Evolutionary conservation across 2,329 filamentous ascomycete species (phyloP).

Genomic region (Periconia macrospinosa): DNA sequence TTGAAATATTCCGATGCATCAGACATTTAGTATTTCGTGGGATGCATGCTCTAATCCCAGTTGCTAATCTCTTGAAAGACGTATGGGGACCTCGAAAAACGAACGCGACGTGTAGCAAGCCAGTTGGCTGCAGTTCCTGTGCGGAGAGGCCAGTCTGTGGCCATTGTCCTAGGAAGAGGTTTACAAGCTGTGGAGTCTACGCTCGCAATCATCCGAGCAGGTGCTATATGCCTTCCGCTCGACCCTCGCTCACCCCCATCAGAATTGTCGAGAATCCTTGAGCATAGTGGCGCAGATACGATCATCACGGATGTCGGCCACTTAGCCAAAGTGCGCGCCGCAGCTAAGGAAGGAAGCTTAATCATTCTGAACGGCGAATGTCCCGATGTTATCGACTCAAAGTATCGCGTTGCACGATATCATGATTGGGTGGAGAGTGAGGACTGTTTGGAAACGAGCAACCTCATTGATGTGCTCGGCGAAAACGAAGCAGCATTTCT

Average conservation of each 20-base stretch:
- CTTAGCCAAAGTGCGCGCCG: neutral
- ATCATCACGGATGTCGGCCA: neutral
- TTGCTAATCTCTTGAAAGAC: neutral
- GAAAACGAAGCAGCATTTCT: neutral
- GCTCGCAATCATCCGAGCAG: neutral
- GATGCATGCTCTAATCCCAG: neutral
- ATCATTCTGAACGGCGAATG: neutral
- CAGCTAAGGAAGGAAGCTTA: neutral
- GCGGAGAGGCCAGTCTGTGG: neutral
- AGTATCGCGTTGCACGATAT: neutral
- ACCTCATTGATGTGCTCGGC: neutral
- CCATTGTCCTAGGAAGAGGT: neutral
- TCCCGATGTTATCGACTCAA: neutral
- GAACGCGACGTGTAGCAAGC: neutral
- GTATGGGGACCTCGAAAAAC: neutral
- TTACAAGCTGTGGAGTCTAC: neutral
- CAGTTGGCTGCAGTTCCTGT: neutral
- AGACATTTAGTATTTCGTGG: too few species aligned
- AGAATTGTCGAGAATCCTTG: neutral
- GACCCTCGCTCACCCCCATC: neutral
- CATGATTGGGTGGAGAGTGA: neutral
- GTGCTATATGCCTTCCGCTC: neutral
- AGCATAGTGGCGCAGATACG: neutral
- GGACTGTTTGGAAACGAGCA: neutral
- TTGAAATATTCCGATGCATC: neutral